phyloP scores from a whole-genome alignment of 1,139 yeast species.

The Suhomyces guaymorum region DNA sequence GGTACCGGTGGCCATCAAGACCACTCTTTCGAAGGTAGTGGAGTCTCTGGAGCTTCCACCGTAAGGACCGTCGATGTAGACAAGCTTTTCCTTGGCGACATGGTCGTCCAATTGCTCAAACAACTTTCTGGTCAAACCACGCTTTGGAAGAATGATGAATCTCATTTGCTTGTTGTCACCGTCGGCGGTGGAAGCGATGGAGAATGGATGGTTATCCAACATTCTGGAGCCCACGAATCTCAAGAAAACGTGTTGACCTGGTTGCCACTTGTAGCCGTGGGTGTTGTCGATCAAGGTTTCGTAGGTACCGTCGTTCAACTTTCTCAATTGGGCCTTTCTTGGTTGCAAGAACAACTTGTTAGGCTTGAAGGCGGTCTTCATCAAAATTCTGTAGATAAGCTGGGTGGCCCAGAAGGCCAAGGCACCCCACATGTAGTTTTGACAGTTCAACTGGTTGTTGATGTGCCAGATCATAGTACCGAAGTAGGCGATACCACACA shows the following conservation, averaged over 20 bases:
- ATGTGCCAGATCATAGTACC: constrained; percentile 57
- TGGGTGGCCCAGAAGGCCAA: constrained; percentile 59
- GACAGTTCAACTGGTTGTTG: constrained; percentile 36
- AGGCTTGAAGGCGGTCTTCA: constrained; percentile 54
- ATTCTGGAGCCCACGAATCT: constrained; percentile 48
- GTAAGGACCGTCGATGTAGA: constrained; percentile 62
- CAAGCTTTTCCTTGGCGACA: constrained; percentile 28
- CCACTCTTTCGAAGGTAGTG: constrained; percentile 49
- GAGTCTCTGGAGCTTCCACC: constrained; percentile 58
- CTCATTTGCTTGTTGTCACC: constrained; percentile 36
- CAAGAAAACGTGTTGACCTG: constrained; percentile 63
- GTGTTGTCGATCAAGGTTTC: constrained; percentile 44
- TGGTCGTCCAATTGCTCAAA: constrained; percentile 30
- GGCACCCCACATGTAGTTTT: constrained; percentile 57
- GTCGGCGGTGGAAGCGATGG: constrained; percentile 46
- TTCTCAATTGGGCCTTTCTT: constrained; percentile 42
- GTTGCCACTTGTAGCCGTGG: constrained; percentile 48
- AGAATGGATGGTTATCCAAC: constrained; percentile 64
- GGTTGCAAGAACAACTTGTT: constrained; percentile 45
- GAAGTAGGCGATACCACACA: constrained; percentile 54
- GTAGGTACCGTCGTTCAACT: constrained; percentile 35
- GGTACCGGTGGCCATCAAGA: constrained; percentile 50
- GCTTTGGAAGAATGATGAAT: constrained; percentile 51
- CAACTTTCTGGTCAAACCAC: constrained; percentile 49
- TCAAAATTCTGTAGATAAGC: constrained; percentile 48